These are phyloP conservation scores for Chalciporus chontae DNA, from an alignment of 768 basidiomycete species.

Conservation along the genomic window DNA sequence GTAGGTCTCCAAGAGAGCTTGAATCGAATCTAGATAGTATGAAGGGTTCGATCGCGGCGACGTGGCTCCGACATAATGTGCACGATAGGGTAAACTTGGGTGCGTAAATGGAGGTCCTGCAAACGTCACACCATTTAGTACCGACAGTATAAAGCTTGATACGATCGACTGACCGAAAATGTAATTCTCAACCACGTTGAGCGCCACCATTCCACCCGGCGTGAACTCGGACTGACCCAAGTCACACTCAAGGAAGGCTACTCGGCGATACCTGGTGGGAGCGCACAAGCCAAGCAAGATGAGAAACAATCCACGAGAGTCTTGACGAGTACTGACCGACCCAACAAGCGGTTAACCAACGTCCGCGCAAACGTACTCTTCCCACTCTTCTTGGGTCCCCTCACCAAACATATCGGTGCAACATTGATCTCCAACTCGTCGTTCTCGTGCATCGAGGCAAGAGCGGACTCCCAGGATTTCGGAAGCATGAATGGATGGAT, in stretches of 20 bases:
- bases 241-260: conserved; percentile 92
- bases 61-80: conserved; percentile 80
- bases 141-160: not conserved
- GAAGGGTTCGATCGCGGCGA: conserved; percentile 76
- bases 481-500: conserved; percentile 34
- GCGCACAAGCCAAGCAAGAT: not conserved
- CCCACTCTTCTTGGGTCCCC: conserved; percentile 82
- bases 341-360: conserved; percentile 64
- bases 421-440: conserved; percentile 12
- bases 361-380: conserved; percentile 87
- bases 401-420: conserved; percentile 57
- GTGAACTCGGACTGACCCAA: conserved; percentile 93
- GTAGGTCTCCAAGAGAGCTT: conserved; percentile 63
- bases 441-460: conserved; percentile 12
- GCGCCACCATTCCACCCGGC: conserved; percentile 77
- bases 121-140: not conserved
- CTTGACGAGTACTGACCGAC: conserved; percentile 37
- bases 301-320: not conserved
- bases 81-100: conserved; percentile 59
- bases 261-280: conserved; percentile 58
- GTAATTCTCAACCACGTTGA: conserved; percentile 65
- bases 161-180: conserved; percentile 56
- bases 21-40: conserved; percentile 68
- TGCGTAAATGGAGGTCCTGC: conserved; percentile 89
- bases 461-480: conserved; percentile 33